phyloP scores from a whole-genome alignment of 495 filamentous ascomycete genomes.

The Thozetella sp. region DNA sequence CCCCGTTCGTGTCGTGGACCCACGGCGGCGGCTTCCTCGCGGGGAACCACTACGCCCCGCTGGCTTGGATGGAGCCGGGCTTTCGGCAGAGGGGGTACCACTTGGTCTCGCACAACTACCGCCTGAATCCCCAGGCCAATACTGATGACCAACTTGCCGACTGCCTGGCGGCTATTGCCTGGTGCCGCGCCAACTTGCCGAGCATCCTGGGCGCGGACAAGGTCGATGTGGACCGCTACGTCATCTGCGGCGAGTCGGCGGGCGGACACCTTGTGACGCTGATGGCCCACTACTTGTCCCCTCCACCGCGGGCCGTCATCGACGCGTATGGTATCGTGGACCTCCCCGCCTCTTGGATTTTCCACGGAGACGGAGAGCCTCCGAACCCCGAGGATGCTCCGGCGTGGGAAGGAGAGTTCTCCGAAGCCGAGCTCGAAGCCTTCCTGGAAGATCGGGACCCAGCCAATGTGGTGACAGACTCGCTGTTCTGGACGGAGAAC shows the following conservation, averaged over 20 bases:
- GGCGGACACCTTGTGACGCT: constrained; percentile 23
- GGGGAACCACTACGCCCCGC: constrained; percentile 18
- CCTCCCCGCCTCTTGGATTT: constrained; percentile 6
- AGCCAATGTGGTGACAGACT: constrained; percentile 17
- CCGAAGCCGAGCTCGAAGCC: constrained; percentile 13
- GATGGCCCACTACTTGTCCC: constrained; percentile 14
- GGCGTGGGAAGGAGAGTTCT: constrained; percentile 19
- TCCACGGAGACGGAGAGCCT: not conserved
- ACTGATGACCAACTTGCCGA: constrained; percentile 24
- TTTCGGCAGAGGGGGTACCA: constrained; percentile 24
- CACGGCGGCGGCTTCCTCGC: constrained; percentile 29
- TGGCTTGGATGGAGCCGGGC: constrained; percentile 21
- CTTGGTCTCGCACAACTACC: constrained; percentile 30
- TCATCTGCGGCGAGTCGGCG: constrained; percentile 25
- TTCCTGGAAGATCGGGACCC: constrained; percentile 18
- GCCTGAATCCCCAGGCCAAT: constrained; percentile 23
- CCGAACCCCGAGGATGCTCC: not conserved
- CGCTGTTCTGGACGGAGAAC: constrained; percentile 21
- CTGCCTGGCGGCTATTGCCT: constrained; percentile 18
- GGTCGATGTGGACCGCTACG: constrained; percentile 26
- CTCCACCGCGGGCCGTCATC: constrained; percentile 17
- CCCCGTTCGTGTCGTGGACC: constrained; percentile 23
- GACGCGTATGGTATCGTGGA: constrained; percentile 25
- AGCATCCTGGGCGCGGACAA: constrained; percentile 16
- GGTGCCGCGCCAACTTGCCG: constrained; percentile 19